phyloP scores from a whole-genome alignment of 2,329 filamentous ascomycete species.

The Truncatella angustata region DNA sequence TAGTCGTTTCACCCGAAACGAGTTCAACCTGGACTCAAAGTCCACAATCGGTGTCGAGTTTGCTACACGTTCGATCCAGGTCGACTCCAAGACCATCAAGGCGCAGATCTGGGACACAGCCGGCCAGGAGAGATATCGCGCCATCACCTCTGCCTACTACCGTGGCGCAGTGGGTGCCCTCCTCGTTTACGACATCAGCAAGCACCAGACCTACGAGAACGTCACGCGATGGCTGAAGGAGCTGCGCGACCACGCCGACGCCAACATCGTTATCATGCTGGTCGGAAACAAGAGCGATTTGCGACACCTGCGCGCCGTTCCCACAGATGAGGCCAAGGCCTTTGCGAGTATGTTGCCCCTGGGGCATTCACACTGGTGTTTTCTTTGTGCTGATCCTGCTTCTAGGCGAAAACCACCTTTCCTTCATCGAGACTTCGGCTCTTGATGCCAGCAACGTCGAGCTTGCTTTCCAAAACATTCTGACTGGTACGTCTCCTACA shows the following conservation, averaged over 20 bases:
- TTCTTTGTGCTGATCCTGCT: constrained; percentile 23
- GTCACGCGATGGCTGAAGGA: constrained; percentile 99
- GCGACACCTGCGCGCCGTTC: constrained; percentile 93
- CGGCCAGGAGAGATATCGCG: constrained; percentile 97
- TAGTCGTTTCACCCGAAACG: constrained; percentile 98
- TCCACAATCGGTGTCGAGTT: constrained; percentile 99
- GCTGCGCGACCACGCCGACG: constrained; percentile 94
- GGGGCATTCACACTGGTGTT: not conserved
- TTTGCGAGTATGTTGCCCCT: constrained; percentile 73
- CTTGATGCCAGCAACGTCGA: constrained; percentile 99
- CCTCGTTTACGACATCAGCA: constrained; percentile 99
- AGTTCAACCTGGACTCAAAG: constrained; percentile 99
- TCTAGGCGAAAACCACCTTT: constrained; percentile 92
- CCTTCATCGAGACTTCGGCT: constrained; percentile 98
- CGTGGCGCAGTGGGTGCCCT: constrained; percentile 95
- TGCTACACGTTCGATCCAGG: constrained; percentile 96
- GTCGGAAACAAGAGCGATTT: constrained; percentile 99
- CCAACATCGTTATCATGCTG: constrained; percentile 99
- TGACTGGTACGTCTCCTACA: constrained; percentile 72
- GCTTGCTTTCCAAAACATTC: constrained; percentile 98
- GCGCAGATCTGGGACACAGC: constrained; percentile 99
- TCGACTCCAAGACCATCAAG: constrained; percentile 99
- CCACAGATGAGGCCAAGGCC: constrained; percentile 95
- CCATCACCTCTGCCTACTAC: constrained; percentile 99
- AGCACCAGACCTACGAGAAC: constrained; percentile 99